Conservation (phyloP, 2,329 filamentous ascomycete genomes). For the Aspergillus glaucus region DNA sequence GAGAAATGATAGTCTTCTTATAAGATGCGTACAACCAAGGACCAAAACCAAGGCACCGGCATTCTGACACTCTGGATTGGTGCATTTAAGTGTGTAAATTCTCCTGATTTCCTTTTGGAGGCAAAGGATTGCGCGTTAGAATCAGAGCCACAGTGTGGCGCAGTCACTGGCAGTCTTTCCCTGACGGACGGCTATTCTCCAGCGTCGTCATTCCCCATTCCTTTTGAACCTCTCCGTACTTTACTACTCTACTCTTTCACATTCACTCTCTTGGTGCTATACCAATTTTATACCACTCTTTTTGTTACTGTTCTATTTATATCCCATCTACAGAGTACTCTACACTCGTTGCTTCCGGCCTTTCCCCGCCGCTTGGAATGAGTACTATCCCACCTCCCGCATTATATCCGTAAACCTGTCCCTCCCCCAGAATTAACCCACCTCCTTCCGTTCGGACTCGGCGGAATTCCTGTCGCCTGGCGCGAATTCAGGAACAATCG, state of each 20-base stretch:
- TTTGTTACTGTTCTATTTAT: background rate
- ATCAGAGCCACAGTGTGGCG: background rate
- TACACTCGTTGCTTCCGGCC: background rate
- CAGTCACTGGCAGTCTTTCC: background rate
- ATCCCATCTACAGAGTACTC: background rate
- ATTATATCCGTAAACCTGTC: conserved; percentile 4
- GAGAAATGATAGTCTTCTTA: too few relatives aligned
- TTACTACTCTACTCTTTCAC: background rate
- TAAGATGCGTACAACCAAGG: too few relatives aligned
- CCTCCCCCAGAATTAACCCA: conserved; percentile 6
- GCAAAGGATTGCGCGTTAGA: background rate
- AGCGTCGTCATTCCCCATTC: conserved; percentile 11
- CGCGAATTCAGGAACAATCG: conserved; percentile 22
- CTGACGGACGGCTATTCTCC: background rate
- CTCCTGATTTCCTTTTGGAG: background rate
- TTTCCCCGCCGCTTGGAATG: conserved; percentile 12
- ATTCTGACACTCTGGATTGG: background rate
- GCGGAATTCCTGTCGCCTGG: conserved; percentile 26
- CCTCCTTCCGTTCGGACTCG: conserved; percentile 15
- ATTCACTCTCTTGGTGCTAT: background rate
- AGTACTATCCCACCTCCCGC: conserved; percentile 2
- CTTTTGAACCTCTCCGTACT: conserved; percentile 1
- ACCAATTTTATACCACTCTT: background rate
- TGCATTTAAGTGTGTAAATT: too few relatives aligned
- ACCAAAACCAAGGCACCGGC: background rate